Percentiles rank a stretch among this genome's conserved stretches.
Conservation (phyloP, 129 eudicot genomes). For the Lactuca saligna region DNA sequence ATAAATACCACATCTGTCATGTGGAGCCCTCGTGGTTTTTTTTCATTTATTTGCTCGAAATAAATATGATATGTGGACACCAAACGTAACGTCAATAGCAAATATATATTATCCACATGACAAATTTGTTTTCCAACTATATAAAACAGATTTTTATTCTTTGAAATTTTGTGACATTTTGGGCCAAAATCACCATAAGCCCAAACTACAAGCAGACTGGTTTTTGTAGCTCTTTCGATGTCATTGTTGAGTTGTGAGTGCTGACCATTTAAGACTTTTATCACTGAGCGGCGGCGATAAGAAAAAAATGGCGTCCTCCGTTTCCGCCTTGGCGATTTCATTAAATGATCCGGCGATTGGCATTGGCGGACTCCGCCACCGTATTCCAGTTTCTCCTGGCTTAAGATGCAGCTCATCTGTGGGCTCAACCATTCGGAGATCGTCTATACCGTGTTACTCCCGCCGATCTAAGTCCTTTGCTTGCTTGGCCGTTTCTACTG, state of each 20-base stretch:
- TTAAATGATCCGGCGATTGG: constrained; percentile 49
- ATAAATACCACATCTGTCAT: neutral
- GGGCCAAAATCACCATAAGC: neutral
- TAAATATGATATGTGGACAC: neutral
- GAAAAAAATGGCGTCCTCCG: constrained; percentile 48
- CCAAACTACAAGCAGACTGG: neutral
- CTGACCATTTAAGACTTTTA: neutral
- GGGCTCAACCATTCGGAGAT: constrained; percentile 37
- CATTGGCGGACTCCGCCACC: constrained; percentile 44
- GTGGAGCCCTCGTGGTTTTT: neutral
- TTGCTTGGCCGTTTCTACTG: constrained; percentile 56
- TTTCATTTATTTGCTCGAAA: neutral
- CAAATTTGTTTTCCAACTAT: too few relatives aligned
- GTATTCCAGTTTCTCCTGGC: constrained; percentile 39
- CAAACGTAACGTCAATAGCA: neutral
- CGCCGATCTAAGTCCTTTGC: constrained; percentile 46
- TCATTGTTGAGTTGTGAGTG: neutral
- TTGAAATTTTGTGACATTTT: too few relatives aligned
- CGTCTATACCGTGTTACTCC: constrained; percentile 25
- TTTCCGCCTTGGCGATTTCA: constrained; percentile 44
- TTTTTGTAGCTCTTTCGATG: too few relatives aligned
- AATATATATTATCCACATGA: too few relatives aligned
- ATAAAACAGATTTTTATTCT: too few relatives aligned
- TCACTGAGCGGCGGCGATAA: neutral
- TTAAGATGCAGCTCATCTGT: constrained; percentile 40